phyloP scores from a whole-genome alignment of 176 grass and related monocot species.

The Poa annua region DNA sequence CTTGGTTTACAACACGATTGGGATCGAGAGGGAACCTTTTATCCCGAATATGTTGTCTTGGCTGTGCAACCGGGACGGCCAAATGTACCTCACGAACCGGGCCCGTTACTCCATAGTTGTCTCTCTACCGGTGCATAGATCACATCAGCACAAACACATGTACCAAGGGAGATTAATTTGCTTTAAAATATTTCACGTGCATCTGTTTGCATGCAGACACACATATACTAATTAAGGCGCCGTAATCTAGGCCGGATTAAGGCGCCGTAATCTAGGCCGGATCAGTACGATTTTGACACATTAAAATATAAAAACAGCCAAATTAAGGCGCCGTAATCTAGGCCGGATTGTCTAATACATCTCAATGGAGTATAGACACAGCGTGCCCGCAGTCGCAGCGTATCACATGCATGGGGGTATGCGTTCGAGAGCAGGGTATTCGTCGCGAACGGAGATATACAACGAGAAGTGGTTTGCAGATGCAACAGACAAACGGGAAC shows the following conservation, averaged over 20 bases:
- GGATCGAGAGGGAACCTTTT: no score
- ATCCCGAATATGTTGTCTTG: no score
- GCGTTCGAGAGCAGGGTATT: background rate
- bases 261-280: no score
- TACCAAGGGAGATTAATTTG: background rate
- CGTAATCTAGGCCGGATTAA: no score
- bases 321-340: background rate
- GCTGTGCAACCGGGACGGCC: no score
- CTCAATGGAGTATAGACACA: background rate
- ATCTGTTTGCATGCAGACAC: background rate
- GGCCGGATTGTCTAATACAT: background rate
- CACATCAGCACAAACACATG: background rate
- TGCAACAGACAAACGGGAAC: background rate
- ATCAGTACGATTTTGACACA: background rate
- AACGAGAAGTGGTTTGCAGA: background rate
- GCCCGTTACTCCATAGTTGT: no score
- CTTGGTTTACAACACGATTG: no score
- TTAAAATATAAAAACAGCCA: background rate
- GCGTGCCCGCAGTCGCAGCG: background rate
- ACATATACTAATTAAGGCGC: no score
- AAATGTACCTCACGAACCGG: no score
- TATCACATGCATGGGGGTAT: background rate
- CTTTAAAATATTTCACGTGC: background rate
- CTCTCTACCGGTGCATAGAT: background rate
- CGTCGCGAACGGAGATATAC: background rate